Conservation (phyloP, 805 yeast species). For the Saccharomycopsis malanga region DNA sequence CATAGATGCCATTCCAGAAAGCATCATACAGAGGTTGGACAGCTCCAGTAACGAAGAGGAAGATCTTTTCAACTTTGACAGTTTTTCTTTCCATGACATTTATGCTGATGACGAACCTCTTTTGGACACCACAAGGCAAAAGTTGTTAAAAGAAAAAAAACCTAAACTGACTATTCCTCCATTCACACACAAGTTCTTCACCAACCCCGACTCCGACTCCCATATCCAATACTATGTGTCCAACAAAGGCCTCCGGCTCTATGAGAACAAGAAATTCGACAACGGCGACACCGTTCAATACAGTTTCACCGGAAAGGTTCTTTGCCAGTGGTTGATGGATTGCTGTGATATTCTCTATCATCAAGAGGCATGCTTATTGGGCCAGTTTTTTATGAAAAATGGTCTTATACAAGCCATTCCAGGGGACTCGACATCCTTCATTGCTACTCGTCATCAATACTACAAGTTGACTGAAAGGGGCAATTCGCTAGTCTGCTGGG, state of each 20-base stretch:
- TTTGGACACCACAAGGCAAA: not conserved
- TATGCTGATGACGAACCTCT: constrained; percentile 28
- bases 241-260: constrained; percentile 55
- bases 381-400: constrained; percentile 41
- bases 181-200: constrained; percentile 66
- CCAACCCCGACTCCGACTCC: constrained; percentile 84
- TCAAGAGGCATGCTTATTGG: constrained; percentile 47
- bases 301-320: constrained; percentile 66
- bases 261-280: constrained; percentile 34
- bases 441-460: constrained; percentile 32
- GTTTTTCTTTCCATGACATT: constrained; percentile 13
- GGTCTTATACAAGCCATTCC: constrained; percentile 37
- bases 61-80: constrained; percentile 24
- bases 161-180: constrained; percentile 45
- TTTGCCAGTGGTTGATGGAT: constrained; percentile 84
- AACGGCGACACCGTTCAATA: constrained; percentile 20
- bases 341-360: constrained; percentile 65
- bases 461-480: constrained; percentile 42
- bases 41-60: constrained; percentile 26
- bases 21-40: constrained; percentile 1
- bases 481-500: constrained; percentile 33
- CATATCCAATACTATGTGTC: constrained; percentile 74
- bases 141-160: not conserved
- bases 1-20: constrained; percentile 41
- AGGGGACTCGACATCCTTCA: constrained; percentile 23